Percentiles rank a stretch among this genome's conserved stretches.
Evolutionary conservation across 495 filamentous ascomycete genomes (phyloP).

Genomic region (Xylaria flabelliformis): DNA sequence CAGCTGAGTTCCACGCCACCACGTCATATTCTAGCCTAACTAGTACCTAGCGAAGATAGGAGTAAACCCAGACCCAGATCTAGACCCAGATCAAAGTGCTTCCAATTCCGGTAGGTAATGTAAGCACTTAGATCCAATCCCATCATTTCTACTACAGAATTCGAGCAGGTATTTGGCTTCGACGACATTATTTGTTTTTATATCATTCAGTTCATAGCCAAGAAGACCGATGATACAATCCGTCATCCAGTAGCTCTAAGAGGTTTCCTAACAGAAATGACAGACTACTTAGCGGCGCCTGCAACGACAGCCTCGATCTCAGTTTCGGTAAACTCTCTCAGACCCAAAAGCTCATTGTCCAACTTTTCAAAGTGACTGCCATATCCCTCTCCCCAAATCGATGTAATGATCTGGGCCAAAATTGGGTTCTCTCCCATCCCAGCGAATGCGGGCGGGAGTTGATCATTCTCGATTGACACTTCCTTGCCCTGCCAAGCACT

Average conservation of each 20-base stretch:
- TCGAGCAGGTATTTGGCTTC: too few relatives aligned
- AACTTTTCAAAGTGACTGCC: slow-evolving; percentile 32
- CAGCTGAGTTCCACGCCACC: not conserved
- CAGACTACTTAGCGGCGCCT: not conserved
- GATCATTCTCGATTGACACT: slow-evolving; percentile 32
- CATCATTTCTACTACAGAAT: not conserved
- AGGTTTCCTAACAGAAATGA: not conserved
- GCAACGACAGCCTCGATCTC: slow-evolving; percentile 30
- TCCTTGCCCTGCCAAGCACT: slow-evolving; percentile 36
- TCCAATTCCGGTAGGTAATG: not conserved
- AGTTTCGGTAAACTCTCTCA: slow-evolving; percentile 35
- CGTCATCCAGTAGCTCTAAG: not conserved
- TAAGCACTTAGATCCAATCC: not conserved
- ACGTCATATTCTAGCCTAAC: not conserved
- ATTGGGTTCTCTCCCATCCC: slow-evolving; percentile 40
- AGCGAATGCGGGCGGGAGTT: slow-evolving; percentile 38
- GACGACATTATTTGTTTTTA: too few relatives aligned
- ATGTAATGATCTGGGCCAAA: slow-evolving; percentile 34
- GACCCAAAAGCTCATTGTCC: slow-evolving; percentile 41
- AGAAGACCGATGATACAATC: not conserved
- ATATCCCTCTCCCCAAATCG: slow-evolving; percentile 53
- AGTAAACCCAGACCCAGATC: not conserved
- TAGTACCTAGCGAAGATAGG: not conserved
- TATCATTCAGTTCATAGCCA: not conserved
- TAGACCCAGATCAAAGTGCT: not conserved